Evolutionary conservation across 768 basidiomycete genomes (phyloP).

Genomic region (Mycena capillaripes): DNA sequence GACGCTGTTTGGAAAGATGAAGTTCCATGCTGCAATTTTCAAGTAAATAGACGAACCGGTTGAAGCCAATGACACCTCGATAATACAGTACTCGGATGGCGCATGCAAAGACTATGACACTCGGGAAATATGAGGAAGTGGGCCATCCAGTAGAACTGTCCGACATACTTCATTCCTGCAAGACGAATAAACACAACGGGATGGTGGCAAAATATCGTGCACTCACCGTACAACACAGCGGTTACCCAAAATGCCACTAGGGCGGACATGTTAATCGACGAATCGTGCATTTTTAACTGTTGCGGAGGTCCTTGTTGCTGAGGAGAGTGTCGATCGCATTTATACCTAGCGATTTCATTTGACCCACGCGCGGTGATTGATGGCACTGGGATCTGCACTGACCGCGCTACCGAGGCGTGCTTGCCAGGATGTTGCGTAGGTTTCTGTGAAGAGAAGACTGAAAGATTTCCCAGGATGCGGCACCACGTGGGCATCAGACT

Average conservation of each 20-base stretch:
- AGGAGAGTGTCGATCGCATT: neutral
- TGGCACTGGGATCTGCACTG: neutral
- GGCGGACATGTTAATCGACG: neutral
- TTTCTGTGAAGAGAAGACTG: neutral
- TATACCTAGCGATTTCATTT: neutral
- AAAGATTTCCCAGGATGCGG: neutral
- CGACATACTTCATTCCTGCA: neutral
- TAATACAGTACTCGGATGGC: neutral
- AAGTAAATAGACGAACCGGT: neutral
- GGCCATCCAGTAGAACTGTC: neutral
- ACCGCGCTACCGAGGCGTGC: neutral
- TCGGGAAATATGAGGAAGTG: neutral
- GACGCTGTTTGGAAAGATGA: neutral
- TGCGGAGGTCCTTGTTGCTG: neutral
- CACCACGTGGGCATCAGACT: neutral
- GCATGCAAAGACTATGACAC: neutral
- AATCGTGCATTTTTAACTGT: neutral
- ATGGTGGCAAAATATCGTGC: neutral
- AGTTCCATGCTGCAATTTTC: neutral
- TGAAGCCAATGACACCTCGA: neutral
- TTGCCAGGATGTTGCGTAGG: neutral
- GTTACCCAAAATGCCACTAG: neutral
- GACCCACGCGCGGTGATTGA: neutral
- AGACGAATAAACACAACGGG: neutral
- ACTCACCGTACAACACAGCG: neutral